Base-by-base conservation (phyloP, 495 filamentous ascomycete species). In the Penicillium taxi region DNA sequence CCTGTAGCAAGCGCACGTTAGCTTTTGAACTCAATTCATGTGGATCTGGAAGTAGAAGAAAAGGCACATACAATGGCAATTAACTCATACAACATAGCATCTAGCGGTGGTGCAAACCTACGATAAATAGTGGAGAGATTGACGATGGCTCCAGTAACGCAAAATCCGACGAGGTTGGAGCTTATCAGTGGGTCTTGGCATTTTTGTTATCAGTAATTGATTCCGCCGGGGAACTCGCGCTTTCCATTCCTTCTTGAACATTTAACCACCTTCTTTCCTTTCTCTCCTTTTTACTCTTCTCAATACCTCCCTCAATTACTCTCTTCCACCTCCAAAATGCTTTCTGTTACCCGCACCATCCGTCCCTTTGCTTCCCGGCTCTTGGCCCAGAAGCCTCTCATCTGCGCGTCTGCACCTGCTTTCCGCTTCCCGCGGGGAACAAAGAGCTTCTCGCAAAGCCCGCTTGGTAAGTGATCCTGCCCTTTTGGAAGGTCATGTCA, bases 51-150 rank as follows among this genome's bases (percentile, higher is more conserved):
- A 14, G 12, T 21, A 38, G 26, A 26, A 16, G 20, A 11, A 8
- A 12, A 20, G 41, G 1, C 13, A 72, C 82, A 55, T 72, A 96
- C 91, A 60, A 96, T 80, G 44, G 86, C 91, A 59, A 98, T 94
- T 44, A 94, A 70, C 63, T 98, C 91, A 71, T 98, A 98, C 67
- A 98, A 72, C 91, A 98, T 98, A 18, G 48, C 50, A 48, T 50
- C 39, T 42, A 46, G 28, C 32, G 47, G 36, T 51, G 47, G 45
- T 33, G 51, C 37, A 35, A 22, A 42, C 36, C 32, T 30, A 39
- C 45, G 39, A 50, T 40, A 22, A 19, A 20, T 37, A 17, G 24
- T 37, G 26, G 38, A 20, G 35, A 35, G 23, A 25, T 14, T 39
- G 32, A 41, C 36, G 35, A 17, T 31, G 19, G 21, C 37, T 18